phyloP scores from a whole-genome alignment of 371 early-diverging fungal species.

The Rhizopus stolonifer region DNA sequence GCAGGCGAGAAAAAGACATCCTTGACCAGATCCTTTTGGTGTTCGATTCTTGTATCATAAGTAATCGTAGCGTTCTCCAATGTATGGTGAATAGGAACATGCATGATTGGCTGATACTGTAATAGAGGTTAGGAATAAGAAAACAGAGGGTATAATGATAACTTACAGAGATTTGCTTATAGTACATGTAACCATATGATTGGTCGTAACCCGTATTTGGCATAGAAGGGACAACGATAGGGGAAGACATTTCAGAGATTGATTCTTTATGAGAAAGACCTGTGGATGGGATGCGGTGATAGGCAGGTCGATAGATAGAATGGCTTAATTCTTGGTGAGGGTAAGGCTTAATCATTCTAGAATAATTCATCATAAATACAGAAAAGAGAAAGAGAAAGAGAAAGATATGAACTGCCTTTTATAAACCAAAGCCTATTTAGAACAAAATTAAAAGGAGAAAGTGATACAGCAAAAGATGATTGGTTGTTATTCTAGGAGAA shows the following conservation, averaged over 20 bases:
- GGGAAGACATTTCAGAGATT: slow-evolving; percentile 15
- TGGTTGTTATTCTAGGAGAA: slow-evolving; percentile 14
- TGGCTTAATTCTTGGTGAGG: slow-evolving; percentile 15
- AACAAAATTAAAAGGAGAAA: slow-evolving; percentile 4
- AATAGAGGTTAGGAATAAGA: neutral
- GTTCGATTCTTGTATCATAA: slow-evolving; percentile 35
- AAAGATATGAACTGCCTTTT: slow-evolving; percentile 2
- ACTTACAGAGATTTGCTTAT: slow-evolving; percentile 4
- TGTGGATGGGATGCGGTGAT: slow-evolving; percentile 27
- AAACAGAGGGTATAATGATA: neutral
- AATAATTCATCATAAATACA: slow-evolving; percentile 17
- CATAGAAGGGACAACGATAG: slow-evolving; percentile 33
- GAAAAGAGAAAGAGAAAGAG: slow-evolving; percentile 6
- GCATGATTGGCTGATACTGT: slow-evolving; percentile 11
- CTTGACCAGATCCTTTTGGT: slow-evolving; percentile 45
- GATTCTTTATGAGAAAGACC: slow-evolving; percentile 9
- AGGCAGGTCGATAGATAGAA: slow-evolving; percentile 32
- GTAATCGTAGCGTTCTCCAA: slow-evolving; percentile 50
- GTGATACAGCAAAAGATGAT: slow-evolving; percentile 4
- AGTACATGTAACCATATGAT: neutral
- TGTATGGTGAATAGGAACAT: slow-evolving; percentile 46
- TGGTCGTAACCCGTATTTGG: slow-evolving; percentile 5
- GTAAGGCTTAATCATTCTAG: slow-evolving; percentile 31
- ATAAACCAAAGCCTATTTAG: neutral
- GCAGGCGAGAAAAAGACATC: slow-evolving; percentile 53